A percentile compares a stretch with the other conserved stretches of the same genome.
These are phyloP conservation scores for Amoebophrya sp. DNA, from an alignment of 169 alveolate species.

Conservation along the genomic window DNA sequence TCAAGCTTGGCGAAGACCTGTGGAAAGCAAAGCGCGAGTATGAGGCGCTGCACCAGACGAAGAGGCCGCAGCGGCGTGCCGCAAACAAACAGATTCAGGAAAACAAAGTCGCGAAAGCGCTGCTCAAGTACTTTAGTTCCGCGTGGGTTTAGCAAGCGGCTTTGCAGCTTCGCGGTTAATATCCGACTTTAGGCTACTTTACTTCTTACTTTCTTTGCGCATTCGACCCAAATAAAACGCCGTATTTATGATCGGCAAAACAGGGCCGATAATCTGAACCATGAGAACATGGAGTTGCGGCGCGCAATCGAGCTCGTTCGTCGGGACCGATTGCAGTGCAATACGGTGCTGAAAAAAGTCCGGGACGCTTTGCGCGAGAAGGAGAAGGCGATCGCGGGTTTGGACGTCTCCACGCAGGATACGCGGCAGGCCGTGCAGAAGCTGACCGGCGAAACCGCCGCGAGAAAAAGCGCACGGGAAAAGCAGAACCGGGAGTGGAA, in stretches of 20 bases:
- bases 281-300: not conserved
- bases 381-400: not conserved
- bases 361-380: not conserved
- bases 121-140: not conserved
- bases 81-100: not conserved
- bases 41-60: not conserved
- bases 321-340: not conserved
- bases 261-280: not conserved
- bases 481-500: not conserved
- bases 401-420: not conserved
- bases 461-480: not conserved
- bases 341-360: not conserved
- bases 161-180: no score
- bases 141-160: no score
- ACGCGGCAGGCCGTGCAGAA: not conserved
- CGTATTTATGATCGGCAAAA: no score
- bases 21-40: not conserved
- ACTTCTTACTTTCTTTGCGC: no score
- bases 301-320: not conserved
- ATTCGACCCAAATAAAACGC: no score
- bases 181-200: no score
- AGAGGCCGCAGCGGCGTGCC: not conserved
- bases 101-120: not conserved
- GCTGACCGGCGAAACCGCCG: not conserved
- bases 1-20: not conserved